phyloP scores from a whole-genome alignment of 2,329 filamentous ascomycete species.

The Cladosporium sp. region DNA sequence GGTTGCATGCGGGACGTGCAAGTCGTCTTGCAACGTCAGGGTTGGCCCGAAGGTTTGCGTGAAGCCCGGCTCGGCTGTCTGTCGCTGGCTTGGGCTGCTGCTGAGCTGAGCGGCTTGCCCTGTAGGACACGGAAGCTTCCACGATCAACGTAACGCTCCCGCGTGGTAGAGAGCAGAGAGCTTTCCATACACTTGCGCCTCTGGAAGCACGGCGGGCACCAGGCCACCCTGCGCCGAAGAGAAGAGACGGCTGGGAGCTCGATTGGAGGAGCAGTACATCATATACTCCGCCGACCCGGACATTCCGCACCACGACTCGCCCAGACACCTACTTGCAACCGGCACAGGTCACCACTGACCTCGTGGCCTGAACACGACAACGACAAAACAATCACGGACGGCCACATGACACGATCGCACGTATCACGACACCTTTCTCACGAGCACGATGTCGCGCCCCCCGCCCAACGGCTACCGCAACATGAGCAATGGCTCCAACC shows the following conservation, averaged over 20 bases:
- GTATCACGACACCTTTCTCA: constrained; percentile 7
- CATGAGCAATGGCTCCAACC: constrained; percentile 16
- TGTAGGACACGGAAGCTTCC: neutral
- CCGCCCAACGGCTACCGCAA: constrained; percentile 12
- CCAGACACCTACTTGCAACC: neutral
- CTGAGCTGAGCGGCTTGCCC: neutral
- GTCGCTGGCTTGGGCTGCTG: neutral
- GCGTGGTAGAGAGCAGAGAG: constrained; percentile 1
- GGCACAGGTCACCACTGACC: neutral
- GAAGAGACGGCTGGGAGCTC: neutral
- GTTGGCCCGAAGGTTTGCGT: neutral
- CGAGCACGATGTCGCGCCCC: constrained; percentile 16
- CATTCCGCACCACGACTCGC: neutral
- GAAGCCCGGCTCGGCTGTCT: constrained; percentile 1
- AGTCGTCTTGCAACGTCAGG: neutral
- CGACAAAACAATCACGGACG: neutral
- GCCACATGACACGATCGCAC: constrained; percentile 11
- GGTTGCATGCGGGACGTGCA: too few species aligned
- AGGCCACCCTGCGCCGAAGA: neutral
- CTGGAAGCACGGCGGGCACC: neutral
- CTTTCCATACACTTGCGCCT: neutral
- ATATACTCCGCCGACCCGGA: neutral
- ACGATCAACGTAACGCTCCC: constrained; percentile 3
- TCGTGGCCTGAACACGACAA: neutral
- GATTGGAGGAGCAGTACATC: constrained; percentile 4